Percentiles rank a stretch among this genome's conserved stretches.
Conservation (phyloP, 352 stramenopile genomes). For the Globisporangium ultimum region DNA sequence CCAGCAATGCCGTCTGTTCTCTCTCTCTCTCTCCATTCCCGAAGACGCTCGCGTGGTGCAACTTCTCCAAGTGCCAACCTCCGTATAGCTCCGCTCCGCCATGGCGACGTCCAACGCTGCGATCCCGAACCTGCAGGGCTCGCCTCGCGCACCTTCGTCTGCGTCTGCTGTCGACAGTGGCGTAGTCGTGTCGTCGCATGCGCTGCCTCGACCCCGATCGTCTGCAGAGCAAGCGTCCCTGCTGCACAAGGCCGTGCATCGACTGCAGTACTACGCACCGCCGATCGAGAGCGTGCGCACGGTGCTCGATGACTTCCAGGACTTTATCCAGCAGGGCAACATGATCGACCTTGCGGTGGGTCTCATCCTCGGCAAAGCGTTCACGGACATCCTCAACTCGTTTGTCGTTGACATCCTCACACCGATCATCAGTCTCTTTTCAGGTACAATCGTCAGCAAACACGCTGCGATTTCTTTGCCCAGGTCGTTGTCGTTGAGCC, state of each 20-base stretch:
- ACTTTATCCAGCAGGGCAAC: slow-evolving; percentile 74
- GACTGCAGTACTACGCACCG: slow-evolving; percentile 17
- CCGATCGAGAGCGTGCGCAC: slow-evolving; percentile 30
- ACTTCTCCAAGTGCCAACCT: not conserved
- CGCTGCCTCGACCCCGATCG: not conserved
- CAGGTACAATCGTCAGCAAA: slow-evolving; percentile 21
- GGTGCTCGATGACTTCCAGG: slow-evolving; percentile 55
- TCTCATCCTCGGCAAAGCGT: slow-evolving; percentile 62
- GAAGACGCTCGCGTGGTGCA: not conserved
- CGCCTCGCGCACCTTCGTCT: not conserved
- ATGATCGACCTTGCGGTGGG: slow-evolving; percentile 72
- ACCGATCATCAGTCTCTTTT: slow-evolving; percentile 67
- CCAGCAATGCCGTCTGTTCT: not conserved
- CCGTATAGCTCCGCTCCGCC: not conserved
- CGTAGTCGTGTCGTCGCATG: slow-evolving; percentile 3
- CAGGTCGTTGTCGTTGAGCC: too few species aligned
- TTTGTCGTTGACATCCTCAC: slow-evolving; percentile 66
- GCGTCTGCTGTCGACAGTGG: not conserved
- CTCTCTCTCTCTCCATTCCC: not conserved
- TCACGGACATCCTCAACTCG: slow-evolving; percentile 69
- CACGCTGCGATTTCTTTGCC: not conserved
- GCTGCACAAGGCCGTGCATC: slow-evolving; percentile 16
- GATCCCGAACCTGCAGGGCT: slow-evolving; percentile 4
- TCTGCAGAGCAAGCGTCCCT: slow-evolving; percentile 13
- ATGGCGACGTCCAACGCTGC: slow-evolving; percentile 5